Conservation (phyloP, 2,329 filamentous ascomycete genomes). For the Cladosporium austrohemisphaericum region DNA sequence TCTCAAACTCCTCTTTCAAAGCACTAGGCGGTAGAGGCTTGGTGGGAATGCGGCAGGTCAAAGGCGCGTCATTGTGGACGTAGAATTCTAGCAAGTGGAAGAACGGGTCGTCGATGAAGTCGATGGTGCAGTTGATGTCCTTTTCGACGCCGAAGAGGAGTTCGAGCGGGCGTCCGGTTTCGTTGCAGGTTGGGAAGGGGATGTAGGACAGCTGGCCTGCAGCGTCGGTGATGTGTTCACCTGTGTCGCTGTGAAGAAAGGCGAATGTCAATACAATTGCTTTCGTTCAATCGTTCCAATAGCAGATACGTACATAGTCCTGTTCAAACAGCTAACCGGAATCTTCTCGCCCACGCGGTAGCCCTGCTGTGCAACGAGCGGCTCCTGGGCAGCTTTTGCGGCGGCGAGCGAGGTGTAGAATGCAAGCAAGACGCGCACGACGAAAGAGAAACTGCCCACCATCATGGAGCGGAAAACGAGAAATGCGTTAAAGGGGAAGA, state of each 20-base stretch:
- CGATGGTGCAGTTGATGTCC: constrained; percentile 80
- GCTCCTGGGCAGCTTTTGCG: constrained; percentile 41
- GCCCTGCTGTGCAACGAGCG: constrained; percentile 37
- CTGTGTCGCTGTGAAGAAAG: constrained; percentile 75
- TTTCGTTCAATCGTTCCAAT: not conserved
- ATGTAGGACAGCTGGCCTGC: constrained; percentile 85
- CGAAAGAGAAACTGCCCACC: constrained; percentile 24
- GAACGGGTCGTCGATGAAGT: constrained; percentile 71
- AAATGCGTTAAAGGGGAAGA: constrained; percentile 1
- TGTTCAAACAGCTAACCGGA: constrained; percentile 50
- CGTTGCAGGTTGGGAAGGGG: constrained; percentile 85
- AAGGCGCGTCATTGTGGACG: constrained; percentile 90
- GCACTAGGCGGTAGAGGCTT: constrained; percentile 56
- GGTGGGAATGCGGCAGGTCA: constrained; percentile 84
- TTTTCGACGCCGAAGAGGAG: constrained; percentile 78
- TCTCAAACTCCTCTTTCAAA: constrained; percentile 30
- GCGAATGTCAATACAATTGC: not conserved
- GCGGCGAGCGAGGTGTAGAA: constrained; percentile 36
- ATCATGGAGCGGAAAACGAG: constrained; percentile 19
- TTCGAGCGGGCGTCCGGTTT: constrained; percentile 76
- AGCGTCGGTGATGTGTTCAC: constrained; percentile 79
- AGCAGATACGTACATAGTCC: constrained; percentile 43
- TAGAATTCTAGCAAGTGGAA: constrained; percentile 95
- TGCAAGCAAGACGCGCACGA: constrained; percentile 28
- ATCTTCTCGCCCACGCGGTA: constrained; percentile 49